Conservation (phyloP, 768 basidiomycete species). For the Phanerodontia chrysosporium region DNA sequence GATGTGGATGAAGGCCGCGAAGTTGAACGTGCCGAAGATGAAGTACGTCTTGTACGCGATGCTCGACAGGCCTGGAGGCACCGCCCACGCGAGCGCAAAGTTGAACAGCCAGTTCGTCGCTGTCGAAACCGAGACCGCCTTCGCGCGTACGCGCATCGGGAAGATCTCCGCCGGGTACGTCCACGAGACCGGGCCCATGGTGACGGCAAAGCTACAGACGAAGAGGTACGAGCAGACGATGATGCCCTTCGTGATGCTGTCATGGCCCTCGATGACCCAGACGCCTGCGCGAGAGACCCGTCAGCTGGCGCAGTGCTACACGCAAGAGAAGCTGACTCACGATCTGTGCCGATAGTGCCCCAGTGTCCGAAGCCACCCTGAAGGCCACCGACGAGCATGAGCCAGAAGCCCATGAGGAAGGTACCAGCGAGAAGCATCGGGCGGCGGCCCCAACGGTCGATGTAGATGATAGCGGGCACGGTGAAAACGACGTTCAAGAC, state of each 20-base stretch:
- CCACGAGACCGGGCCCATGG: conserved; percentile 63
- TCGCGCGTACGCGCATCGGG: conserved; percentile 65
- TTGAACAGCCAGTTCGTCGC: conserved; percentile 47
- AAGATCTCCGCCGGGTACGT: conserved; percentile 69
- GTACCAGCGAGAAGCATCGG: conserved; percentile 69
- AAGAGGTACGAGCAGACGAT: conserved; percentile 78
- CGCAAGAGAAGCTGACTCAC: conserved; percentile 20
- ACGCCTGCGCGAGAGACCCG: conserved; percentile 23
- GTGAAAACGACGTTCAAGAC: conserved; percentile 38
- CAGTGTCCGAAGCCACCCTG: conserved; percentile 66
- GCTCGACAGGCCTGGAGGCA: conserved; percentile 60
- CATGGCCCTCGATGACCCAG: conserved; percentile 59
- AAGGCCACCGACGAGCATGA: conserved; percentile 73
- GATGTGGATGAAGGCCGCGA: conserved; percentile 65
- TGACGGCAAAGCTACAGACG: conserved; percentile 70
- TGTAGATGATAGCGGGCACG: conserved; percentile 52
- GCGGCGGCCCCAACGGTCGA: conserved; percentile 76
- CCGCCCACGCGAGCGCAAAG: conserved; percentile 70
- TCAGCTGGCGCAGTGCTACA: background rate
- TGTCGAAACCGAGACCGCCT: conserved; percentile 45
- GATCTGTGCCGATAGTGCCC: conserved; percentile 39
- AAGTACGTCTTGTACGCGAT: conserved; percentile 79
- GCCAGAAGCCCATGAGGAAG: conserved; percentile 69
- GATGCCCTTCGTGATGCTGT: conserved; percentile 57
- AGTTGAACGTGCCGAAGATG: conserved; percentile 76